Evolutionary conservation across 164 flowering plant genomes (phyloP).

Genomic region (Cinnamomum chago): DNA sequence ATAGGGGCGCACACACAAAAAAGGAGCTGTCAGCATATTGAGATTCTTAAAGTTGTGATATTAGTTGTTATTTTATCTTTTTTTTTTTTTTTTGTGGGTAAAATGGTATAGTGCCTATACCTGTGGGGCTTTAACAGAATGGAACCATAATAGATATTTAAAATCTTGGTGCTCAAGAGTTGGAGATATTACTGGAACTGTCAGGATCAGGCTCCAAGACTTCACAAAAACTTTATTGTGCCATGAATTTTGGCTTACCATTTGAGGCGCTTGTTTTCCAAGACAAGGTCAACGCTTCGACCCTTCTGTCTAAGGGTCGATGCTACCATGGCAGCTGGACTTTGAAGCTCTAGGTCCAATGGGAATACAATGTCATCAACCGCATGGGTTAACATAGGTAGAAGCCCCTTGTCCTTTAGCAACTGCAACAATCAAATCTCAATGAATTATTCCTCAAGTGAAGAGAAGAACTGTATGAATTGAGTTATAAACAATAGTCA

Average conservation of each 20-base stretch:
- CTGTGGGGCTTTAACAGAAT: too few relatives aligned
- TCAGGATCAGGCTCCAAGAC: neutral
- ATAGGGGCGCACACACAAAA: too few relatives aligned
- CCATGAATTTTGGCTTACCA: slow-evolving; percentile 35
- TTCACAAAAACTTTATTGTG: neutral
- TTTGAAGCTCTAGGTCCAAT: slow-evolving; percentile 69
- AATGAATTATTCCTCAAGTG: neutral
- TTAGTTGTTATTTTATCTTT: too few relatives aligned
- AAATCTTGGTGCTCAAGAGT: too few relatives aligned
- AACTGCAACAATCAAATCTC: slow-evolving; percentile 34
- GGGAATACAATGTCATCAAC: slow-evolving; percentile 85
- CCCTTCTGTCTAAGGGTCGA: slow-evolving; percentile 72
- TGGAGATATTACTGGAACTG: neutral
- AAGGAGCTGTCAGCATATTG: too few relatives aligned
- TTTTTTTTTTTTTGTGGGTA: too few relatives aligned
- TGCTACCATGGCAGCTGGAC: slow-evolving; percentile 71
- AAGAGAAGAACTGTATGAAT: too few relatives aligned
- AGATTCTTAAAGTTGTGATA: too few relatives aligned
- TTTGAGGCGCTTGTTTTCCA: slow-evolving; percentile 83
- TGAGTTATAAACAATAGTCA: too few relatives aligned
- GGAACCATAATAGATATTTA: too few relatives aligned
- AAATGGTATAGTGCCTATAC: too few relatives aligned
- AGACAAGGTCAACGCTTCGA: slow-evolving; percentile 76
- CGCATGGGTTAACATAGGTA: slow-evolving; percentile 58
- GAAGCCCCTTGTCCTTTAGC: slow-evolving; percentile 76